phyloP scores from a whole-genome alignment of 495 filamentous ascomycete species.

The Extremus antarcticus region DNA sequence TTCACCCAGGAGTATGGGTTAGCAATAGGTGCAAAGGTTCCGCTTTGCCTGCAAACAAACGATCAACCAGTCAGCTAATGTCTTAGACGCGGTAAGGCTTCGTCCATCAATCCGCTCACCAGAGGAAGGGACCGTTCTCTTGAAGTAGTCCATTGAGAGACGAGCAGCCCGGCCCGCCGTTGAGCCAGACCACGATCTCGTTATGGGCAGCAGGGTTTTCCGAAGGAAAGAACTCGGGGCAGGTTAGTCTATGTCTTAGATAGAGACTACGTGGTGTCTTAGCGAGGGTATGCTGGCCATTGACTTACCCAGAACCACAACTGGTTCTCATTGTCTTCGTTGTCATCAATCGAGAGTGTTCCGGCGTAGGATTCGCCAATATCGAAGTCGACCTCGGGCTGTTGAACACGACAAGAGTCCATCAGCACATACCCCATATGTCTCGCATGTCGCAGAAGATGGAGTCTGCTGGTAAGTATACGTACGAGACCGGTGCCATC shows the following conservation, averaged over 20 bases:
- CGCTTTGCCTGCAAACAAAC: no score
- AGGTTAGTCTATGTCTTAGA: constrained; percentile 42
- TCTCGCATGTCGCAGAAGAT: no score
- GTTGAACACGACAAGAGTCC: constrained; percentile 53
- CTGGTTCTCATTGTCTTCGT: constrained; percentile 40
- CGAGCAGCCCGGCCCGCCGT: constrained; percentile 48
- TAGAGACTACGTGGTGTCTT: constrained; percentile 69
- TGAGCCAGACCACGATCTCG: constrained; percentile 58
- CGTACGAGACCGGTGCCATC: neutral
- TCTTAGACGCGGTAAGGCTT: no score
- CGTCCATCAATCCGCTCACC: no score
- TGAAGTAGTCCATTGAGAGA: constrained; percentile 60
- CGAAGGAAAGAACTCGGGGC: constrained; percentile 60
- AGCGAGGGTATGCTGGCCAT: no score
- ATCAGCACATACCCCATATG: no score
- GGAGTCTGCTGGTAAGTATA: no score
- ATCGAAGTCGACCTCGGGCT: constrained; percentile 65
- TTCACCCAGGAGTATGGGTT: constrained; percentile 52
- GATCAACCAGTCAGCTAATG: no score
- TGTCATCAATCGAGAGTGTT: constrained; percentile 53
- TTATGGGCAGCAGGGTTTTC: constrained; percentile 41
- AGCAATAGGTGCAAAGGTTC: neutral
- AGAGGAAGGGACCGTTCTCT: constrained; percentile 52
- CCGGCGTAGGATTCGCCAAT: constrained; percentile 58
- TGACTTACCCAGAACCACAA: constrained; percentile 81